Percentiles rank a stretch among this genome's conserved stretches.
phyloP scores from a whole-genome alignment of 345 rosid genomes.

The Gossypium thurberi region DNA sequence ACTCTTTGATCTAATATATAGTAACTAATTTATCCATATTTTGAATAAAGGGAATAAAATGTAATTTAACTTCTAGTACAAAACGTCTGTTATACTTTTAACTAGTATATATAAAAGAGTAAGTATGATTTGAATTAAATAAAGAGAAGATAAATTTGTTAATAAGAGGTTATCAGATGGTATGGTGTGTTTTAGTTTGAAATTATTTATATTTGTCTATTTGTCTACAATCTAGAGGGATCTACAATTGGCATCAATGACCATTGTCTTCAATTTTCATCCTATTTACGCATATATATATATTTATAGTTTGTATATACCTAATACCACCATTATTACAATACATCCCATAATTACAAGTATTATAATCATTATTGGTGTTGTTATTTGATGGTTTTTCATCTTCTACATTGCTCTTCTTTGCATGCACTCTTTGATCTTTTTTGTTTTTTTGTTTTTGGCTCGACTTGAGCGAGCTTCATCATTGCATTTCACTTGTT shows the following conservation, averaged over 20 bases:
- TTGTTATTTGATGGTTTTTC: background rate
- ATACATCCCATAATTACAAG: background rate
- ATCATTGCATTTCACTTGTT: slow-evolving; percentile 11
- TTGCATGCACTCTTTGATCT: slow-evolving; percentile 1
- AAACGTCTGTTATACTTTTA: accelerated
- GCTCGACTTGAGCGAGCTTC: background rate
- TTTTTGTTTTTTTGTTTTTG: background rate
- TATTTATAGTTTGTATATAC: background rate
- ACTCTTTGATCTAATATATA: too few species aligned
- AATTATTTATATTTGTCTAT: background rate
- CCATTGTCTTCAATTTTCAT: background rate
- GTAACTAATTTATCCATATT: too few species aligned
- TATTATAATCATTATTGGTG: background rate
- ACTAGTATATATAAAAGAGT: too few species aligned
- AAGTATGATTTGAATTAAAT: too few species aligned
- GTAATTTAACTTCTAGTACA: too few species aligned
- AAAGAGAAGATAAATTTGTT: too few species aligned
- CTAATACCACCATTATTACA: background rate
- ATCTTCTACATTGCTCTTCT: background rate
- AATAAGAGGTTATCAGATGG: too few species aligned
- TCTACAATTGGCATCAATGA: background rate
- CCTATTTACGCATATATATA: slow-evolving; percentile 10
- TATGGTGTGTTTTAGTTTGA: background rate
- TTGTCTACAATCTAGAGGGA: too few species aligned
- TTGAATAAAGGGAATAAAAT: too few species aligned